Evolutionary conservation across 352 stramenopile genomes (phyloP).

Genomic region (Thraustotheca clavata): DNA sequence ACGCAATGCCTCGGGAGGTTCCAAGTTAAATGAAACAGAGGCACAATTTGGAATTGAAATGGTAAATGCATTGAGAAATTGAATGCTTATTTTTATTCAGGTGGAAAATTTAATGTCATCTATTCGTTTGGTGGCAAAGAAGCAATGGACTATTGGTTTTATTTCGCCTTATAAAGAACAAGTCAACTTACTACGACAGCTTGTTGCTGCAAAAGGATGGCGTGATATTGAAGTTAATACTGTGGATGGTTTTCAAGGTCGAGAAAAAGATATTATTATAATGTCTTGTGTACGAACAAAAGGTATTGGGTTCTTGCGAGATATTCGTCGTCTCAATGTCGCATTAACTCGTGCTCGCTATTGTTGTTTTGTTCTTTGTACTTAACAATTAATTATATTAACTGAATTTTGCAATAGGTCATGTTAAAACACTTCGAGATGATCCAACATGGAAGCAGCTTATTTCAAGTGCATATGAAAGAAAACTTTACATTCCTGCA

Average conservation of each 20-base stretch:
- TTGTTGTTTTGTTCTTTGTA: constrained; percentile 82
- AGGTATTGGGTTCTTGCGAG: constrained; percentile 85
- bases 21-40: constrained; percentile 72
- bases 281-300: constrained; percentile 93
- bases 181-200: constrained; percentile 61
- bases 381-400: not conserved
- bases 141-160: constrained; percentile 89
- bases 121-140: constrained; percentile 29
- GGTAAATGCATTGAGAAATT: constrained; percentile 33
- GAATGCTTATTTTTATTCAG: not conserved
- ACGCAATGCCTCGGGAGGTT: constrained; percentile 68
- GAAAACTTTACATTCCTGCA: constrained; percentile 54
- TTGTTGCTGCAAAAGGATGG: constrained; percentile 23
- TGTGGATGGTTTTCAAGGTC: constrained; percentile 97
- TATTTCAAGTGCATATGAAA: constrained; percentile 56
- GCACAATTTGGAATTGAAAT: constrained; percentile 71
- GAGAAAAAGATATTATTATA: constrained; percentile 99
- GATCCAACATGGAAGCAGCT: constrained; percentile 76
- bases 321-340: constrained; percentile 86
- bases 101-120: not conserved
- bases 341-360: constrained; percentile 84
- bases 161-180: constrained; percentile 99
- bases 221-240: constrained; percentile 91
- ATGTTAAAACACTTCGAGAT: constrained; percentile 57
- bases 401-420: not conserved